These are phyloP conservation scores for Phytophthora sp. DNA, from an alignment of 352 stramenopile genomes.

Conservation along the genomic window DNA sequence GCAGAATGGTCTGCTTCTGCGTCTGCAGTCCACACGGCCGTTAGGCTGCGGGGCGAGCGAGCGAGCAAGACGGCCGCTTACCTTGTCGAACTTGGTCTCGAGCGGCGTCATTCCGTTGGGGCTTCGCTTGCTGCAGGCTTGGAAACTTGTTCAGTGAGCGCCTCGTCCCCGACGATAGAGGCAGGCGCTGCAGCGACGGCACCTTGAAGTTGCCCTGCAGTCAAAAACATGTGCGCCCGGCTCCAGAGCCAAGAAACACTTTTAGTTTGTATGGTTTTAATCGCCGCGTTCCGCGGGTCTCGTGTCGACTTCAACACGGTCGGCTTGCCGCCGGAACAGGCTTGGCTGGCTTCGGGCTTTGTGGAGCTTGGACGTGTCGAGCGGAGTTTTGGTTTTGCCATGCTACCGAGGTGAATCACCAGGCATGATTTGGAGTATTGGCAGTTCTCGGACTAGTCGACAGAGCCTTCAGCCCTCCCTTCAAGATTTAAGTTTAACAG, in stretches of 20 bases:
- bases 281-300: conserved; percentile 14
- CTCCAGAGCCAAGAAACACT: conserved; percentile 1
- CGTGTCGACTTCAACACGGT: conserved; percentile 1
- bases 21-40: neutral
- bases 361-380: no score
- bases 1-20: conserved; percentile 76
- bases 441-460: no score
- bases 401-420: no score
- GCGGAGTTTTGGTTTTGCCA: neutral
- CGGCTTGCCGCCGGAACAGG: neutral
- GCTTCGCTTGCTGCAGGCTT: neutral
- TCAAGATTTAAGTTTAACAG: no score
- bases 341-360: no score
- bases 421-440: no score
- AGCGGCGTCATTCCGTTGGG: conserved; percentile 2
- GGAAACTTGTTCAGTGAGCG: conserved; percentile 21
- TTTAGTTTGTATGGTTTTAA: neutral
- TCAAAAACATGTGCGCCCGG: conserved; percentile 10
- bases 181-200: conserved; percentile 8
- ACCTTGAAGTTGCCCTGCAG: conserved; percentile 9
- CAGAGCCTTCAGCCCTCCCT: no score
- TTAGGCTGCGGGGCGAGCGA: neutral
- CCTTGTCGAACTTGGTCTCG: conserved; percentile 16
- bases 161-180: neutral
- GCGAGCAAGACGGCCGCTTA: neutral